A percentile compares a stretch with the other conserved stretches of the same genome.
phyloP scores from a whole-genome alignment of 352 stramenopile genomes.

The Phytophthora capsici region DNA sequence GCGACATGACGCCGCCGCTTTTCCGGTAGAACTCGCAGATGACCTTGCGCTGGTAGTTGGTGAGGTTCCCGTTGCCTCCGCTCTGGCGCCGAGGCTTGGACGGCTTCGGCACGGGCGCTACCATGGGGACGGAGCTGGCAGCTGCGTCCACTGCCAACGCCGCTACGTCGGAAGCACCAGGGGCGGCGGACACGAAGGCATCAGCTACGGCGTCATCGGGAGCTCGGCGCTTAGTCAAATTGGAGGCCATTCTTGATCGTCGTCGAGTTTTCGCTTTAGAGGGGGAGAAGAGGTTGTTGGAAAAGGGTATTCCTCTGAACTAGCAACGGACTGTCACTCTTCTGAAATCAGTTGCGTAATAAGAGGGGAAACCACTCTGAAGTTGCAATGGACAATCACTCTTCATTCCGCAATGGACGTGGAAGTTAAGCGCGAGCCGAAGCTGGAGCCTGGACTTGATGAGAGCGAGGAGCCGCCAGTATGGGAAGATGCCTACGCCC shows the following conservation, averaged over 20 bases:
- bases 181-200: background rate
- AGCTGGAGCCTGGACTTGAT: background rate
- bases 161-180: background rate
- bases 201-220: background rate
- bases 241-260: constrained; percentile 12
- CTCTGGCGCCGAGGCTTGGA: constrained; percentile 22
- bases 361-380: background rate
- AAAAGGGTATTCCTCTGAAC: background rate
- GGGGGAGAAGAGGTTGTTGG: background rate
- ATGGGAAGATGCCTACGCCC: constrained; percentile 68
- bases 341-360: background rate
- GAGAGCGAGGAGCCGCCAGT: background rate
- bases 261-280: background rate
- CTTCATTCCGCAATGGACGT: background rate
- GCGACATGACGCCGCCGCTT: constrained; percentile 81
- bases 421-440: background rate
- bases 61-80: constrained; percentile 78
- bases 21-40: constrained; percentile 88
- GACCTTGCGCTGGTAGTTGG: constrained; percentile 85
- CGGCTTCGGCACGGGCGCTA: background rate
- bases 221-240: constrained; percentile 18
- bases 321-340: background rate
- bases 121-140: background rate
- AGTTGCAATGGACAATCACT: background rate
- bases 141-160: background rate